phyloP scores from a whole-genome alignment of 805 yeast genomes.

The Tetrapisispora nanseiensis region DNA sequence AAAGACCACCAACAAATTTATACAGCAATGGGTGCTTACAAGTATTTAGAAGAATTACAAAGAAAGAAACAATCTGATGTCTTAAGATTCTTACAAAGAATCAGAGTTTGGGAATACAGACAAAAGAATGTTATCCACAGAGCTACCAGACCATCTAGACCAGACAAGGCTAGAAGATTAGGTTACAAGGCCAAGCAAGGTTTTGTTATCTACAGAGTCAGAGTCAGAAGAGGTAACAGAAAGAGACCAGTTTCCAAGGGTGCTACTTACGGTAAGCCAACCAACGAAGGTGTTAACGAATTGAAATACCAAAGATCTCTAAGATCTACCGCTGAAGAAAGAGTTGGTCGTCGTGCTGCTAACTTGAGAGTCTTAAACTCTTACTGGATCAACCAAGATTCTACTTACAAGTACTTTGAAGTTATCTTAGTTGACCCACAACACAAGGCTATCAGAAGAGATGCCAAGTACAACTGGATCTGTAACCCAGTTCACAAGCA shows the following conservation, averaged over 20 bases:
- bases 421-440: constrained; percentile 95
- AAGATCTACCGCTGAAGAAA: constrained; percentile 98
- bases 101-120: constrained; percentile 99
- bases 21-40: constrained; percentile 94
- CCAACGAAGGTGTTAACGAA: constrained; percentile 99
- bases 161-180: constrained; percentile 99
- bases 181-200: constrained; percentile 99
- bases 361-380: constrained; percentile 99
- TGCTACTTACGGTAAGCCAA: constrained; percentile 99
- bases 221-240: constrained; percentile 99
- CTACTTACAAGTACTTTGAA: constrained; percentile 98
- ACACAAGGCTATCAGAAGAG: constrained; percentile 98
- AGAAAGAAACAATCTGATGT: constrained; percentile 99
- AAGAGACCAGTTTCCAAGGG: constrained; percentile 99
- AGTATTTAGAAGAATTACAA: constrained; percentile 97
- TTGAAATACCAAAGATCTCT: constrained; percentile 98
- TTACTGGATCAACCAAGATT: constrained; percentile 99
- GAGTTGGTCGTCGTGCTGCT: constrained; percentile 97
- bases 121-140: constrained; percentile 98
- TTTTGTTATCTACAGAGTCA: constrained; percentile 93
- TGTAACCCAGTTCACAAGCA: constrained; percentile 99
- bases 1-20: constrained; percentile 8
- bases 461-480: constrained; percentile 99
- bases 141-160: constrained; percentile 97
- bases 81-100: constrained; percentile 95